Evolutionary conservation across 371 early-diverging fungal genomes (phyloP), one percentile per base, ranked within the genome.

Genomic region (Mucor racemosus): DNA sequence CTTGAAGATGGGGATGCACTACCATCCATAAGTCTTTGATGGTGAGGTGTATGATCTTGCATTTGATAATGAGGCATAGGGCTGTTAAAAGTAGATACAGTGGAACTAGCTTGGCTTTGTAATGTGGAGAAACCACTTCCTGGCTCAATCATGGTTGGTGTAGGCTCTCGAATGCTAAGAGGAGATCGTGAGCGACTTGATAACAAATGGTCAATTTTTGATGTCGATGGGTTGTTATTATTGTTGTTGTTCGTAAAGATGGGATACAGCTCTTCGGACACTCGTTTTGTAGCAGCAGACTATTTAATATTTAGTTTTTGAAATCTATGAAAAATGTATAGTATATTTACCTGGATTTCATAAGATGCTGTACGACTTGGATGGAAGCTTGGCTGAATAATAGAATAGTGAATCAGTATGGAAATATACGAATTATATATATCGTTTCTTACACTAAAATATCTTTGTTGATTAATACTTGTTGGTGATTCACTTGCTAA

Each of bases 331-430:
- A n/a, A 40, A 7, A 10, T 6, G 7, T 60, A 14, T 11, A 7
- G 17, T 13, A 1, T 10, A 26, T 1, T 1, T 53, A 53, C 53
- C 53, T 61, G 46, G 26, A 65, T 56, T 50, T 69, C 70, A 41
- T 57, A 65, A 48, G 70, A 69, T 5, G 58, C 62, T 4, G 70
- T 65, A 17, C 65, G 55, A 13, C 41, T 65, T 13, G 70, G 65
- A 61, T 69, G 70, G 26, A 65, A 65, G 56, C 70, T 69, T 17
- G 70, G 62, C 70, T 69, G 5, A 9, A 60, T 39, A 19, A 39
- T 5, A 19, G 26, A 26, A 21, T 3, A 34, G 13, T 4, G 4
- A 21, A 8, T 17, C 17, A 44, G 8, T 9, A 48, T 8, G 7
- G 7, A 21, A 19, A 17, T 48, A 17, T 17, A 9, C 21, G 7